phyloP scores from a whole-genome alignment of 176 grass and related monocot species.

The Eragrostis curvula region DNA sequence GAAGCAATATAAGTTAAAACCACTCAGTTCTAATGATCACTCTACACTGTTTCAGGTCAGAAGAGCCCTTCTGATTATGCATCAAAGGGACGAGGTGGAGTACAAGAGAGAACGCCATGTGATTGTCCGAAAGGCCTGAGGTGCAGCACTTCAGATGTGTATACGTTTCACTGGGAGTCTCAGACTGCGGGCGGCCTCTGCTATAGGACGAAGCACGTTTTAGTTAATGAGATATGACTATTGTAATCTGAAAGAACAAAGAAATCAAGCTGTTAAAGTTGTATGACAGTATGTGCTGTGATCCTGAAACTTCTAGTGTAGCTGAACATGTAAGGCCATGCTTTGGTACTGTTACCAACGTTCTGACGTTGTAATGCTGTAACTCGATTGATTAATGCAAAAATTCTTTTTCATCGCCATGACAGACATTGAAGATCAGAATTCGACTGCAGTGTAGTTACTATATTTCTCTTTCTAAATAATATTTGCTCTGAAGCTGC shows the following conservation, averaged over 20 bases:
- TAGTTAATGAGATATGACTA: background rate
- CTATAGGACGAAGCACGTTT: background rate
- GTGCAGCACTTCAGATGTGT: conserved; percentile 1
- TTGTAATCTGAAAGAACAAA: background rate
- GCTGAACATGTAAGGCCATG: background rate
- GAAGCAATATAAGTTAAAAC: background rate
- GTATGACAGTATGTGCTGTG: conserved; percentile 15
- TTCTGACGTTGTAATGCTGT: background rate
- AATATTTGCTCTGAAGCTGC: background rate
- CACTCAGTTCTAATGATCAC: background rate
- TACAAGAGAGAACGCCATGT: conserved; percentile 92
- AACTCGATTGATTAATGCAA: conserved; percentile 24
- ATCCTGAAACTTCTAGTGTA: background rate
- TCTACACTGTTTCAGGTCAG: conserved; percentile 62
- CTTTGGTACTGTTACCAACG: background rate
- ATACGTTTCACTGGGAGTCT: background rate
- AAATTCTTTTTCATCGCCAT: background rate
- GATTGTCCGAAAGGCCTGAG: conserved; percentile 88
- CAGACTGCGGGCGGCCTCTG: conserved; percentile 30
- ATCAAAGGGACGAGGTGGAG: conserved; percentile 96
- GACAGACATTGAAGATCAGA: background rate
- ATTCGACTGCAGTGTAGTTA: background rate
- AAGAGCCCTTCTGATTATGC: conserved; percentile 97
- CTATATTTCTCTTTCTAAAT: background rate
- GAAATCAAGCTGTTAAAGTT: conserved; percentile 32